Conservation (phyloP, 2,329 filamentous ascomycete genomes). For the Fusarium buharicum region DNA sequence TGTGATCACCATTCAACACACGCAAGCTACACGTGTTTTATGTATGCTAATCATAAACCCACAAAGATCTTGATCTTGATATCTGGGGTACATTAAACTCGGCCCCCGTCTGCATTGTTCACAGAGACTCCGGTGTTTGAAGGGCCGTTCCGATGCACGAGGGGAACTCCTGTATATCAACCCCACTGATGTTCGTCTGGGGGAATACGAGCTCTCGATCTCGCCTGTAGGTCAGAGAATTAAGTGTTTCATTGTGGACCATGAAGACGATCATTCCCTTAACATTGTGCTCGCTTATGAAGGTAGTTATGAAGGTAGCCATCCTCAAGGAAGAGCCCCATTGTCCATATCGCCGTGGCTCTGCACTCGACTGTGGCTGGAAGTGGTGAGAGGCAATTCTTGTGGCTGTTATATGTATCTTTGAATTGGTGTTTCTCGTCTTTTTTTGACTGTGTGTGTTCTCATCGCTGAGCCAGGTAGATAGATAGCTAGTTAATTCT, state of each 20-base stretch:
- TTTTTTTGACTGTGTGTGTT: not conserved
- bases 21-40: not conserved
- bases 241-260: not conserved
- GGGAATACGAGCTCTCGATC: conserved; percentile 16
- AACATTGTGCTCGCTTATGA: not conserved
- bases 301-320: not conserved
- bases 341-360: not conserved
- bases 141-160: conserved; percentile 28
- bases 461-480: not conserved
- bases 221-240: not conserved
- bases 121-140: conserved; percentile 17
- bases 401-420: not conserved
- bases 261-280: not conserved
- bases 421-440: not conserved
- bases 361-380: not conserved
- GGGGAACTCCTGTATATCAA: conserved; percentile 26
- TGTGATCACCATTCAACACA: not conserved
- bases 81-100: conserved; percentile 15
- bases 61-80: not conserved
- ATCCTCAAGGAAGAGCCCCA: not conserved
- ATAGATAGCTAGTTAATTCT: not conserved
- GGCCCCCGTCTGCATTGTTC: conserved; percentile 3
- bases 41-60: not conserved
- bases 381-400: not conserved
- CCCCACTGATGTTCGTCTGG: conserved; percentile 32